Percentiles rank a stretch among this genome's conserved stretches.
Evolutionary conservation across 148 eudicot species (phyloP).

Genomic region (Amaranthus hypochondriacus): DNA sequence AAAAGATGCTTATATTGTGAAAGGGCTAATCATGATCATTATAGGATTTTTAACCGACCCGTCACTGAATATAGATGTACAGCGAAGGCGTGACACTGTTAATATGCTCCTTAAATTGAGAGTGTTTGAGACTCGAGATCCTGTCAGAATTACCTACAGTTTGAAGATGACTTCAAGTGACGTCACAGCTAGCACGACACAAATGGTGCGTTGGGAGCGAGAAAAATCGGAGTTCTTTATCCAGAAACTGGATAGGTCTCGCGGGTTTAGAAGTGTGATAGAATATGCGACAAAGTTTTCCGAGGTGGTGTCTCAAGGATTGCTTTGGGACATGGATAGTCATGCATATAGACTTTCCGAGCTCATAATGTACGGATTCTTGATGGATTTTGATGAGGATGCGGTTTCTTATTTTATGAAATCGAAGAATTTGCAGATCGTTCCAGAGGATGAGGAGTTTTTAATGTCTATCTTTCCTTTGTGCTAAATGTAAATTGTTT

Average conservation of each 20-base stretch:
- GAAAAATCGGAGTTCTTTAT: slow-evolving; percentile 28
- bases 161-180: slow-evolving; percentile 40
- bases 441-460: slow-evolving; percentile 47
- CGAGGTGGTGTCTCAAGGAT: slow-evolving; percentile 49
- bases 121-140: slow-evolving; percentile 35
- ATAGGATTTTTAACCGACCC: slow-evolving; percentile 49
- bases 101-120: slow-evolving; percentile 28
- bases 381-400: slow-evolving; percentile 45
- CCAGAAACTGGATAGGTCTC: slow-evolving; percentile 35
- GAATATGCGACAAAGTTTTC: slow-evolving; percentile 49
- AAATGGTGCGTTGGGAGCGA: slow-evolving; percentile 54
- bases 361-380: slow-evolving; percentile 48
- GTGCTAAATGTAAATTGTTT: slow-evolving; percentile 9
- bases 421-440: slow-evolving; percentile 49
- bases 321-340: slow-evolving; percentile 52
- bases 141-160: slow-evolving; percentile 30
- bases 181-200: slow-evolving; percentile 29
- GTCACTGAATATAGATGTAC: slow-evolving; percentile 29
- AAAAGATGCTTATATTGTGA: slow-evolving; percentile 31
- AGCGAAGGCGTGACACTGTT: slow-evolving; percentile 38
- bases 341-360: slow-evolving; percentile 36
- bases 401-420: slow-evolving; percentile 50
- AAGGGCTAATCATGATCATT: slow-evolving; percentile 42
- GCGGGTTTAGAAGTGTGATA: slow-evolving; percentile 27
- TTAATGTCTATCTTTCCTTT: slow-evolving; percentile 39